Evolutionary conservation across 192 early-diverging fungal species (phyloP).

Genomic region (Linnemannia elongata): DNA sequence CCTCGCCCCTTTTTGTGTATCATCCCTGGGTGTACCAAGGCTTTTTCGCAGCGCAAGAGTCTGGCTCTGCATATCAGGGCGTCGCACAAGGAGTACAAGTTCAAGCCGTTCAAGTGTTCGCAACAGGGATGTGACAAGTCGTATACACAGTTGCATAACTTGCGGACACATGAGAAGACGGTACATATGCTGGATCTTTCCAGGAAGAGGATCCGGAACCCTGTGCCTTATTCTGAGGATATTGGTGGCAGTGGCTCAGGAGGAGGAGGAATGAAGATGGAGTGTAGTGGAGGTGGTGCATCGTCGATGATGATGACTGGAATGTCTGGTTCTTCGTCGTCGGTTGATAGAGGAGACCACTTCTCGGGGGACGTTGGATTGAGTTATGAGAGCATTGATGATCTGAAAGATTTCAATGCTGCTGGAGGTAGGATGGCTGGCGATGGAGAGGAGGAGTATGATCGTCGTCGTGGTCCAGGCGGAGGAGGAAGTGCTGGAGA

Average conservation of each 20-base stretch:
- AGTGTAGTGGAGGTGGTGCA: background rate
- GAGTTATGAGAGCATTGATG: constrained; percentile 18
- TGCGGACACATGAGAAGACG: constrained; percentile 83
- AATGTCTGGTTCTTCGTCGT: background rate
- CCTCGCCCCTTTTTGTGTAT: constrained; percentile 77
- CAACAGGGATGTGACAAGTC: constrained; percentile 79
- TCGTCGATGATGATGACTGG: constrained; percentile 1
- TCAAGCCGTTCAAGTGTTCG: constrained; percentile 71
- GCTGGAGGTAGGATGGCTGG: background rate
- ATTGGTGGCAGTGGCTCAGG: background rate
- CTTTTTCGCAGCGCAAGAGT: constrained; percentile 82
- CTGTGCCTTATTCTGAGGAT: constrained; percentile 7
- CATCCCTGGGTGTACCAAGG: constrained; percentile 70
- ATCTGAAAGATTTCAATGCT: background rate
- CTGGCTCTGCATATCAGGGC: constrained; percentile 77
- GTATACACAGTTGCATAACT: constrained; percentile 84
- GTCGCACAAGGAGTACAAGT: constrained; percentile 48
- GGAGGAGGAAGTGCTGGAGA: background rate
- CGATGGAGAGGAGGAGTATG: background rate
- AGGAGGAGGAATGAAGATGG: background rate
- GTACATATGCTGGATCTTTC: constrained; percentile 51
- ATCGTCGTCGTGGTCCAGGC: background rate
- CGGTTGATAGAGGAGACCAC: background rate
- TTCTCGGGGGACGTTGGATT: background rate
- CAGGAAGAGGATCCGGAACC: constrained; percentile 43